Base-by-base conservation (phyloP, 2,329 filamentous ascomycete genomes). In the Ceratocystis ficicola region DNA sequence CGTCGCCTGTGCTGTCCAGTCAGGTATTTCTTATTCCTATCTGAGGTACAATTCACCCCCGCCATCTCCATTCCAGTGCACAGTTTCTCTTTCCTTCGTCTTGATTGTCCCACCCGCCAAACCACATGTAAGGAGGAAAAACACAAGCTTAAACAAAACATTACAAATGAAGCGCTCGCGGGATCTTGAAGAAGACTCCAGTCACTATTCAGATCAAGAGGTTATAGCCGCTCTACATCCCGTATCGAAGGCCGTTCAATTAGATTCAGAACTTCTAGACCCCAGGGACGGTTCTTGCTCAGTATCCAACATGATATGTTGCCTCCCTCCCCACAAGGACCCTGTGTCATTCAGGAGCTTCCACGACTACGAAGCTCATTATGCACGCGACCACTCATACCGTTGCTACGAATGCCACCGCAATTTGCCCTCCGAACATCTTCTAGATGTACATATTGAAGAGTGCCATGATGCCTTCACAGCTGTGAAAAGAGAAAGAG, bases 391-490 rank as follows among this genome's bases (percentile, higher is more conserved):
- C 25, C 94, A 97, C 74, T 83, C 85, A 68, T 92, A 96, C 74
- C 84, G 93, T 55, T 99, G 94, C 73, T 78, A 86, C 8, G 87
- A 91, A 72, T 99, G 94, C 74, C 80, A 82, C 65, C 90, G 84
- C 73, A 97, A 96, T 73, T 90, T 97, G 69, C 94, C 94, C 1
- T 91, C 90, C 0, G 81, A 86, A 44, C 86, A 92, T 73, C 85
- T 94, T 65, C 80, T 99, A 63, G 80, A 82, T 66, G 76, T 97
- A 59, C 94, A 99, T 73, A 92, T 96, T 69, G 86, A 92, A 70
- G 94, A 97, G 75, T 89, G 87, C 70, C 94, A 97, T 75, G 91
- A 99, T 75, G 84, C 90, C 6, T 81, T 97, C 68, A 80, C 83
- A 48, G 85, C 84, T 62, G 82, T 89, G 10, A 84, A 80, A 72